These are phyloP conservation scores for Herpotrichia juniperi DNA, from an alignment of 2,329 filamentous ascomycete genomes.

Conservation along the genomic window DNA sequence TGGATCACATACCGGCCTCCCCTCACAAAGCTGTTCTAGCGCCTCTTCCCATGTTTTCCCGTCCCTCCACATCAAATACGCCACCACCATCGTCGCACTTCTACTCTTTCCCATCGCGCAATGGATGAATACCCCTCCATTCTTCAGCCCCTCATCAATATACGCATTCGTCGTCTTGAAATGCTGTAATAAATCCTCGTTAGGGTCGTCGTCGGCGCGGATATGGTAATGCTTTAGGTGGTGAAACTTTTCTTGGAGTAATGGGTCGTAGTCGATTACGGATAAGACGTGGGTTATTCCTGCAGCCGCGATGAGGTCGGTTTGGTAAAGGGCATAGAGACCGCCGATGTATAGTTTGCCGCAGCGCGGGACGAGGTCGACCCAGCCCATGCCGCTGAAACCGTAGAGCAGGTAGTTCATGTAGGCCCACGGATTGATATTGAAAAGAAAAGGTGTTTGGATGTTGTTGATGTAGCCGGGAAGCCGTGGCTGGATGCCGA, in stretches of 20 bases:
- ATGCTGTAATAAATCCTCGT: conserved; percentile 34
- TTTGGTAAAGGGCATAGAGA: conserved; percentile 49
- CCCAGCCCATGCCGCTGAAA: conserved; percentile 44
- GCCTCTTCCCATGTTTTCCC: conserved; percentile 20
- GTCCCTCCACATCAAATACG: conserved; percentile 41
- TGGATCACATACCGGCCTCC: conserved; percentile 41
- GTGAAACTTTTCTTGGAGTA: conserved; percentile 29
- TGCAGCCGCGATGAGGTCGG: conserved; percentile 37
- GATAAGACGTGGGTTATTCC: conserved; percentile 41
- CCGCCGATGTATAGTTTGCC: conserved; percentile 49
- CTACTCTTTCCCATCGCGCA: conserved; percentile 45
- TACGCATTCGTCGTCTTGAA: conserved; percentile 27
- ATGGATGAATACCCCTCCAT: conserved; percentile 38
- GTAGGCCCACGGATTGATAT: neutral
- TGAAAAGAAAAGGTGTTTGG: neutral
- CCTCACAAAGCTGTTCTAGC: conserved; percentile 37
- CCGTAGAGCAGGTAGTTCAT: conserved; percentile 43
- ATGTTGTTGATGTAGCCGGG: neutral
- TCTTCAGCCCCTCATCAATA: conserved; percentile 29
- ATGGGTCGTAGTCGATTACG: conserved; percentile 40
- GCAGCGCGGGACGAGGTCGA: conserved; percentile 44
- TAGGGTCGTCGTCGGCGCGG: conserved; percentile 39
- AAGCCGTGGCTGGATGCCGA: no score
- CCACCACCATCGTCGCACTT: conserved; percentile 38
- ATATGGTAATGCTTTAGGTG: conserved; percentile 40